A percentile compares a stretch with the other conserved stretches of the same genome.
These are phyloP conservation scores for Aspergillus sp. DNA, from an alignment of 2,329 filamentous ascomycete species.

Conservation along the genomic window DNA sequence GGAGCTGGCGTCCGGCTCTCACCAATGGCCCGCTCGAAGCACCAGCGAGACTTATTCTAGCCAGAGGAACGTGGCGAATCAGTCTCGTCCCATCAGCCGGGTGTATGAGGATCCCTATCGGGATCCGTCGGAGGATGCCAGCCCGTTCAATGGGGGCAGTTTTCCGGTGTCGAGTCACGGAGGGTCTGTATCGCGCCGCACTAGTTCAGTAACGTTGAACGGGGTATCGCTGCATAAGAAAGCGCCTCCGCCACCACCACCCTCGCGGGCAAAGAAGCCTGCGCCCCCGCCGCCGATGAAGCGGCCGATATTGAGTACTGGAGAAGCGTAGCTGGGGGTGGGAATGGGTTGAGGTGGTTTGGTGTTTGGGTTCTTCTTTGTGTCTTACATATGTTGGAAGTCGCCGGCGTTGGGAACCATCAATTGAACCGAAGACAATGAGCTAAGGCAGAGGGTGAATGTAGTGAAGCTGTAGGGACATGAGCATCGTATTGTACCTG, in stretches of 20 bases:
- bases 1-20: constrained; percentile 50
- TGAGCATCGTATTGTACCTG: too few species aligned
- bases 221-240: constrained; percentile 44
- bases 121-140: constrained; percentile 51
- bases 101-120: constrained; percentile 46
- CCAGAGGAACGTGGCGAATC: constrained; percentile 44
- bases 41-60: constrained; percentile 56
- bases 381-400: not conserved
- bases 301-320: constrained; percentile 41
- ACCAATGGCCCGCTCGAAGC: constrained; percentile 50
- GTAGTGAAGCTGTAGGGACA: too few species aligned
- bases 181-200: constrained; percentile 50
- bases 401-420: not conserved
- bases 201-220: constrained; percentile 49
- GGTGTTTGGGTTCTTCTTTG: not conserved
- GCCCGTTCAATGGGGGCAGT: constrained; percentile 46
- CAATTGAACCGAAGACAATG: too few species aligned
- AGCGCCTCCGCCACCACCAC: constrained; percentile 62
- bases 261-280: constrained; percentile 64
- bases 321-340: constrained; percentile 18
- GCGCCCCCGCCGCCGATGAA: constrained; percentile 65
- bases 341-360: not conserved
- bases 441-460: too few species aligned
- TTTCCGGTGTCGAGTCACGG: constrained; percentile 56
- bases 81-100: constrained; percentile 44